Evolutionary conservation across 2,329 filamentous ascomycete species (phyloP).

Genomic region (Passalora sequoiae): DNA sequence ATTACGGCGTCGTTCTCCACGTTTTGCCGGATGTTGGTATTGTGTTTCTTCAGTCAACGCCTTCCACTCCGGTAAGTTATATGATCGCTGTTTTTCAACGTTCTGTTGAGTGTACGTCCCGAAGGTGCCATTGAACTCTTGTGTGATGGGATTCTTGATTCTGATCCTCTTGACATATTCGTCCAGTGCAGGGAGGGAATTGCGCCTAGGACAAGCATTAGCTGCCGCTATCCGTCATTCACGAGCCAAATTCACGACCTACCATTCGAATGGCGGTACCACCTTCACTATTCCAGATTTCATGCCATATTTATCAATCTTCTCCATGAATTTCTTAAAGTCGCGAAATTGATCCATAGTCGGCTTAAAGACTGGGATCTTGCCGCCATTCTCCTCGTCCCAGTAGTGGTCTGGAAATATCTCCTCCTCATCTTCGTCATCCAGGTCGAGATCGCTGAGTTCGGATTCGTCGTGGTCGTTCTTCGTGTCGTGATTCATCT

Average conservation of each 20-base stretch:
- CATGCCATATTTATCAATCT: conserved; percentile 93
- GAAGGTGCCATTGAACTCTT: conserved; percentile 94
- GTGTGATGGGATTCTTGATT: conserved; percentile 95
- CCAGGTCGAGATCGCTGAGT: conserved; percentile 44
- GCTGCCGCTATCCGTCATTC: conserved; percentile 14
- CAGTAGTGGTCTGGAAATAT: conserved; percentile 84
- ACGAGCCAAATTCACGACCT: conserved; percentile 35
- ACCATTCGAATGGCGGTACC: conserved; percentile 91
- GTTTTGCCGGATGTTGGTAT: conserved; percentile 86
- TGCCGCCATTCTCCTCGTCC: conserved; percentile 54
- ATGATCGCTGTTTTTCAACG: conserved; percentile 89
- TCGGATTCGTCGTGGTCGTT: conserved; percentile 41
- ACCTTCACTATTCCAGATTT: conserved; percentile 95
- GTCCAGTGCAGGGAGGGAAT: conserved; percentile 70
- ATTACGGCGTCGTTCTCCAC: conserved; percentile 70
- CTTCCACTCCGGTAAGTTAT: conserved; percentile 96
- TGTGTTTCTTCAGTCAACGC: conserved; percentile 89
- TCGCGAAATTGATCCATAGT: conserved; percentile 92
- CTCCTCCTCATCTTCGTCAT: conserved; percentile 46
- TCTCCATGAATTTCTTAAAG: conserved; percentile 86
- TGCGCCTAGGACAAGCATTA: conserved; percentile 46
- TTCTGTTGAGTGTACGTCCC: conserved; percentile 97
- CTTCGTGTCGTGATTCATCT: conserved; percentile 41
- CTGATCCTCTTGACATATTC: conserved; percentile 85
- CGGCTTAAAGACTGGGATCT: conserved; percentile 89